Evolutionary conservation across 2,329 filamentous ascomycete genomes (phyloP).

Genomic region (Metarhizium sp.): DNA sequence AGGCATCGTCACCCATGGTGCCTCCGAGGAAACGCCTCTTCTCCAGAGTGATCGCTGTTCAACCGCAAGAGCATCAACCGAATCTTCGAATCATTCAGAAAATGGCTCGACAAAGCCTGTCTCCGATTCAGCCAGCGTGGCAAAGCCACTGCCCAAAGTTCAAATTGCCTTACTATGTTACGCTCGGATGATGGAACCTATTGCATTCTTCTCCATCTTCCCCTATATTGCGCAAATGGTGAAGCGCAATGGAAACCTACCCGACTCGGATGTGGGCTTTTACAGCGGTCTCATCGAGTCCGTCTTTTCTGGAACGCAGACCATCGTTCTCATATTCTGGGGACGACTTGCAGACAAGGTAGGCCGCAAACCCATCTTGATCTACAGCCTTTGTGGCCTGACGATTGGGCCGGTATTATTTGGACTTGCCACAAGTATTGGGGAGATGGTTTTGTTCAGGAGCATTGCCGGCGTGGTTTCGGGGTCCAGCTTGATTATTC

Average conservation of each 20-base stretch:
- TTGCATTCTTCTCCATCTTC: slow-evolving; percentile 78
- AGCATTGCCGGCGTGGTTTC: slow-evolving; percentile 66
- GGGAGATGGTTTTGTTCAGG: slow-evolving; percentile 66
- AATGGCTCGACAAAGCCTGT: not conserved
- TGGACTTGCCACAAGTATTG: slow-evolving; percentile 55
- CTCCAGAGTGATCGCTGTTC: not conserved
- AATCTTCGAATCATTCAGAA: not conserved
- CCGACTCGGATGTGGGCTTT: slow-evolving; percentile 63
- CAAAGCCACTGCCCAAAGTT: slow-evolving; percentile 40
- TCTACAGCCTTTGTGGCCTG: slow-evolving; percentile 57
- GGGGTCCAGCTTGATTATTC: slow-evolving; percentile 63
- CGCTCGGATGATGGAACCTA: slow-evolving; percentile 61
- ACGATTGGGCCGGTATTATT: slow-evolving; percentile 54
- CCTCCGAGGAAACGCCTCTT: slow-evolving; percentile 1
- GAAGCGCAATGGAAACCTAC: slow-evolving; percentile 51
- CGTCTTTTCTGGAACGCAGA: slow-evolving; percentile 66
- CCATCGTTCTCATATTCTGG: slow-evolving; percentile 70
- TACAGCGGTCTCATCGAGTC: slow-evolving; percentile 69
- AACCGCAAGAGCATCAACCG: not conserved
- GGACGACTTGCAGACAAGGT: slow-evolving; percentile 51
- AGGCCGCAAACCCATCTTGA: slow-evolving; percentile 64
- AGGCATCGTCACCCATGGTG: not conserved
- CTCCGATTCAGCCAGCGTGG: slow-evolving; percentile 10
- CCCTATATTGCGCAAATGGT: slow-evolving; percentile 76
- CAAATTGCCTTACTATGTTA: slow-evolving; percentile 69